Evolutionary conservation across 1,139 yeast genomes (phyloP).

Genomic region (Debaryomyces robertsiae): DNA sequence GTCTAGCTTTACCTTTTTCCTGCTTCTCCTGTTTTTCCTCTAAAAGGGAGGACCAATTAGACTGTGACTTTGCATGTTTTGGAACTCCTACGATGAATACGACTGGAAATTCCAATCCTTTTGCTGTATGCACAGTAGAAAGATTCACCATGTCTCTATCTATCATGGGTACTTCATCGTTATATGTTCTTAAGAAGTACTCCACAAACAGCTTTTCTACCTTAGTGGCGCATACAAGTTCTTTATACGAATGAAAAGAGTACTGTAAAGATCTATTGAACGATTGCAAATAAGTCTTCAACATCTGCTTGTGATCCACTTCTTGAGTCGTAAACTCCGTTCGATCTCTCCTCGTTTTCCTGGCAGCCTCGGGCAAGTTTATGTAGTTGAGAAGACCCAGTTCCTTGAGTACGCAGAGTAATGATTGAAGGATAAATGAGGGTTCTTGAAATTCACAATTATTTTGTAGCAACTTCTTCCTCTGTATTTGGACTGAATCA

Average conservation of each 20-base stretch:
- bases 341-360: neutral
- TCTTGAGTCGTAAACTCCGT: constrained; percentile 1
- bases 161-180: constrained; percentile 40
- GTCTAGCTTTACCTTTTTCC: constrained; percentile 23
- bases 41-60: constrained; percentile 24
- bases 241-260: constrained; percentile 22
- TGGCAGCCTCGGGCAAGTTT: constrained; percentile 19
- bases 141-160: constrained; percentile 42
- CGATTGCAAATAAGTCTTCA: constrained; percentile 23
- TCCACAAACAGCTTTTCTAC: constrained; percentile 30
- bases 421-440: constrained; percentile 20
- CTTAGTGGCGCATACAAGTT: constrained; percentile 9
- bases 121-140: constrained; percentile 71
- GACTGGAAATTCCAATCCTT: constrained; percentile 71
- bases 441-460: constrained; percentile 3
- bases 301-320: constrained; percentile 13
- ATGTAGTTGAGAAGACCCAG: constrained; percentile 28
- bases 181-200: constrained; percentile 48
- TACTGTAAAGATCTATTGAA: constrained; percentile 31
- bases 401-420: constrained; percentile 21
- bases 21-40: constrained; percentile 1
- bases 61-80: constrained; percentile 12
- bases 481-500: neutral
- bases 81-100: constrained; percentile 55
- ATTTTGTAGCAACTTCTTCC: constrained; percentile 3